These are phyloP conservation scores for Papiliotrema laurentii DNA, from an alignment of 1,284 basidiomycete species.

Conservation along the genomic window DNA sequence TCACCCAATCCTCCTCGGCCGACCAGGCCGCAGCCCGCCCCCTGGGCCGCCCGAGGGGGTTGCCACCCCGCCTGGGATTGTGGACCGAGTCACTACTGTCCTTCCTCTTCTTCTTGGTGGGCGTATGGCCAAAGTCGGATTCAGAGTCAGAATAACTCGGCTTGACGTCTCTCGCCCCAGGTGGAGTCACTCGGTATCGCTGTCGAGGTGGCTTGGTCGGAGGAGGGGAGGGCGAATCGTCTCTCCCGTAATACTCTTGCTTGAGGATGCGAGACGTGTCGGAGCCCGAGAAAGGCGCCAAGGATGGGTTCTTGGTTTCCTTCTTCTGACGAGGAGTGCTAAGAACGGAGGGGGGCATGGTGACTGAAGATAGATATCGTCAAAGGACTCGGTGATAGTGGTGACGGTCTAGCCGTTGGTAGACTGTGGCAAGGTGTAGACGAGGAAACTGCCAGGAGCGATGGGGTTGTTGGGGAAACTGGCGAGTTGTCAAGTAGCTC, in stretches of 20 bases:
- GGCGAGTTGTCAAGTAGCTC: too few species aligned
- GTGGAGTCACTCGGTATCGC: background rate
- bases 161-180: too few species aligned
- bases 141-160: background rate
- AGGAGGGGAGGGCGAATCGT: background rate
- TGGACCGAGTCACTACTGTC: background rate
- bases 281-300: background rate
- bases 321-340: too few species aligned
- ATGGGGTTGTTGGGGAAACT: too few species aligned
- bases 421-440: too few species aligned
- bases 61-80: background rate
- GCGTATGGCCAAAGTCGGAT: background rate
- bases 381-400: too few species aligned
- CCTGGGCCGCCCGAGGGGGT: background rate
- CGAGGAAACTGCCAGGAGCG: too few species aligned
- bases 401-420: too few species aligned
- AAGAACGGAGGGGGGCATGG: too few species aligned
- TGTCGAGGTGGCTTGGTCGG: background rate
- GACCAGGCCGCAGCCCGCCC: background rate
- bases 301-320: background rate
- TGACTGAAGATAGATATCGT: too few species aligned
- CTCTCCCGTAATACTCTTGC: background rate
- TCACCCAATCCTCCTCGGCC: slow-evolving; percentile 4
- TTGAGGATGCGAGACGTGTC: background rate
- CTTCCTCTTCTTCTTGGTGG: background rate